Evolutionary conservation across 768 basidiomycete species (phyloP).

Genomic region (Phaffia tasmanica): DNA sequence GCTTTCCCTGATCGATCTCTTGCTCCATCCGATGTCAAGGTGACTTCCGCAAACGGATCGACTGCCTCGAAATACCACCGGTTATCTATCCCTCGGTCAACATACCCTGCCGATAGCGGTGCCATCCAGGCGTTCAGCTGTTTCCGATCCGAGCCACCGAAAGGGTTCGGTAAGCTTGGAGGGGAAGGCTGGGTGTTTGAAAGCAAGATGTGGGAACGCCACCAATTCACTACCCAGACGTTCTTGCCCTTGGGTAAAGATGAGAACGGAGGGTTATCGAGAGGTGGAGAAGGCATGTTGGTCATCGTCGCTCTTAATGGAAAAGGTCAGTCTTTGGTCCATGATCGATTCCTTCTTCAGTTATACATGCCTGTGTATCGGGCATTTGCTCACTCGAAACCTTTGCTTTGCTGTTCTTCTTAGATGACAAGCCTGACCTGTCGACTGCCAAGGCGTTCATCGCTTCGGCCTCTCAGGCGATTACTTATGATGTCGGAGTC

Average conservation of each 20-base stretch:
- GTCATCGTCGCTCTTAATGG: slow-evolving; percentile 80
- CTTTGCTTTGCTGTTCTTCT: slow-evolving; percentile 44
- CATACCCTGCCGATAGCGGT: slow-evolving; percentile 50
- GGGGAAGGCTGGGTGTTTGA: slow-evolving; percentile 38
- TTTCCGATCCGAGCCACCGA: slow-evolving; percentile 63
- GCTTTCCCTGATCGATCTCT: slow-evolving; percentile 60
- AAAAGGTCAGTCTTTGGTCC: slow-evolving; percentile 33
- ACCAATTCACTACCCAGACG: slow-evolving; percentile 61
- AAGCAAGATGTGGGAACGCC: slow-evolving; percentile 72
- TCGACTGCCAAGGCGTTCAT: slow-evolving; percentile 66
- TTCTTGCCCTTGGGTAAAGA: slow-evolving; percentile 81
- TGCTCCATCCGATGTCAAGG: slow-evolving; percentile 55
- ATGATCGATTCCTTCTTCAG: background rate
- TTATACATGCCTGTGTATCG: slow-evolving; percentile 37
- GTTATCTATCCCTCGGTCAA: slow-evolving; percentile 42
- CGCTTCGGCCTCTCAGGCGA: slow-evolving; percentile 68
- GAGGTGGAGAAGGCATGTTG: slow-evolving; percentile 48
- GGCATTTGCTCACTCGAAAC: slow-evolving; percentile 64
- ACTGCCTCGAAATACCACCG: slow-evolving; percentile 91
- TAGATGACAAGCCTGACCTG: slow-evolving; percentile 66
- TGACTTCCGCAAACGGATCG: slow-evolving; percentile 76
- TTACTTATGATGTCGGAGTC: slow-evolving; percentile 67
- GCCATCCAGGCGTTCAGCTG: slow-evolving; percentile 67
- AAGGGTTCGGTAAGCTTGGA: slow-evolving; percentile 39
- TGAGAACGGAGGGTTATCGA: slow-evolving; percentile 38